Evolutionary conservation across 2,329 filamentous ascomycete genomes (phyloP).

Genomic region (Aspergillus felis): DNA sequence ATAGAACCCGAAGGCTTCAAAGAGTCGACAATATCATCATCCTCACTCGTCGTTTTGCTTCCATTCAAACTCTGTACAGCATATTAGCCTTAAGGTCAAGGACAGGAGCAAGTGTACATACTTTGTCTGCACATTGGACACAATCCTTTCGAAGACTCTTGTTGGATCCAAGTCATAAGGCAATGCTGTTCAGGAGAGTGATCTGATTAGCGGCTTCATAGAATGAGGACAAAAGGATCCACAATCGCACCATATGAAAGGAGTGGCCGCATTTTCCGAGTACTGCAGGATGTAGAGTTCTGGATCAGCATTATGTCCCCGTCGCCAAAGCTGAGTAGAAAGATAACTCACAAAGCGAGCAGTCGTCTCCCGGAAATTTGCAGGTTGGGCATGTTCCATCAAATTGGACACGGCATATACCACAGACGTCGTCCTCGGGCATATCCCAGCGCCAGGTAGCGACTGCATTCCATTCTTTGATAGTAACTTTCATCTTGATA

Average conservation of each 20-base stretch:
- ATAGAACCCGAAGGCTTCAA: neutral
- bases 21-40: neutral
- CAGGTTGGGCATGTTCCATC: slow-evolving; percentile 97
- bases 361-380: slow-evolving; percentile 96
- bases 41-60: slow-evolving; percentile 40
- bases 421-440: slow-evolving; percentile 94
- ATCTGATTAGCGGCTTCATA: neutral
- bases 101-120: slow-evolving; percentile 40
- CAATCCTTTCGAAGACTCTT: slow-evolving; percentile 86
- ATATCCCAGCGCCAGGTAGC: slow-evolving; percentile 98
- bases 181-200: slow-evolving; percentile 64
- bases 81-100: slow-evolving; percentile 12
- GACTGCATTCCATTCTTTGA: slow-evolving; percentile 88
- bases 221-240: slow-evolving; percentile 8
- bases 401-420: slow-evolving; percentile 97
- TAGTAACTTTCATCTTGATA: slow-evolving; percentile 80
- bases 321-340: neutral
- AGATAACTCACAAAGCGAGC: slow-evolving; percentile 67
- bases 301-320: neutral
- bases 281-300: slow-evolving; percentile 51
- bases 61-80: slow-evolving; percentile 50
- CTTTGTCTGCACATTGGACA: slow-evolving; percentile 98
- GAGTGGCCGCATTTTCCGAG: slow-evolving; percentile 96
- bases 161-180: slow-evolving; percentile 81
- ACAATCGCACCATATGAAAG: slow-evolving; percentile 77